A percentile compares a stretch with the other conserved stretches of the same genome.
These are phyloP conservation scores for Glutinoglossum americanum DNA, from an alignment of 495 filamentous ascomycete species.

Conservation along the genomic window DNA sequence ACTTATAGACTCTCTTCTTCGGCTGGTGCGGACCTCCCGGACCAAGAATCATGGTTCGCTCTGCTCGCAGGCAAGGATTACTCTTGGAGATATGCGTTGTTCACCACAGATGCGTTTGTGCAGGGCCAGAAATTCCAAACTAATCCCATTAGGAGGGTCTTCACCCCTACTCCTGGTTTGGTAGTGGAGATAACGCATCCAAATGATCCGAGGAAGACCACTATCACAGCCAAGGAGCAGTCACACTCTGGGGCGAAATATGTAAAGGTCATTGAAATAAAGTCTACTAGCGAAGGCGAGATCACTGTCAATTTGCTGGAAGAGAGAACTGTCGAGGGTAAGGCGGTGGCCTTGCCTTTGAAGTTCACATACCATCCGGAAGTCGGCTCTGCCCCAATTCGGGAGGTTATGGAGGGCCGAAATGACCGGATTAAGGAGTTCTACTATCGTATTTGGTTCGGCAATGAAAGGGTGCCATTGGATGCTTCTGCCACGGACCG, in stretches of 20 bases:
- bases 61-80: slow-evolving; percentile 68
- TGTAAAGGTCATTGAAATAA: slow-evolving; percentile 68
- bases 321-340: slow-evolving; percentile 60
- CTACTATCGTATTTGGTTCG: slow-evolving; percentile 95
- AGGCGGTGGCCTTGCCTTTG: slow-evolving; percentile 58
- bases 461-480: slow-evolving; percentile 63
- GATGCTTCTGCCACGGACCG: slow-evolving; percentile 61
- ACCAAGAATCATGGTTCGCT: slow-evolving; percentile 59
- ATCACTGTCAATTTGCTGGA: slow-evolving; percentile 76
- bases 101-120: slow-evolving; percentile 82
- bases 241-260: slow-evolving; percentile 38
- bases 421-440: slow-evolving; percentile 96
- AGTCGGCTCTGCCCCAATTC: slow-evolving; percentile 82
- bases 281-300: slow-evolving; percentile 42
- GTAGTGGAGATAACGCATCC: slow-evolving; percentile 72
- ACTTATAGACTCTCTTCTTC: slow-evolving; percentile 60
- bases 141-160: slow-evolving; percentile 81
- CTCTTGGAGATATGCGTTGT: slow-evolving; percentile 94
- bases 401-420: slow-evolving; percentile 81
- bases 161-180: slow-evolving; percentile 65
- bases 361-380: slow-evolving; percentile 84
- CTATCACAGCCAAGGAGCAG: slow-evolving; percentile 55
- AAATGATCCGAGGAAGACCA: slow-evolving; percentile 53
- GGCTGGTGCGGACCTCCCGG: slow-evolving; percentile 48
- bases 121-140: slow-evolving; percentile 94